Conservation (phyloP, 2,329 filamentous ascomycete genomes). For the Helotiales sp. region DNA sequence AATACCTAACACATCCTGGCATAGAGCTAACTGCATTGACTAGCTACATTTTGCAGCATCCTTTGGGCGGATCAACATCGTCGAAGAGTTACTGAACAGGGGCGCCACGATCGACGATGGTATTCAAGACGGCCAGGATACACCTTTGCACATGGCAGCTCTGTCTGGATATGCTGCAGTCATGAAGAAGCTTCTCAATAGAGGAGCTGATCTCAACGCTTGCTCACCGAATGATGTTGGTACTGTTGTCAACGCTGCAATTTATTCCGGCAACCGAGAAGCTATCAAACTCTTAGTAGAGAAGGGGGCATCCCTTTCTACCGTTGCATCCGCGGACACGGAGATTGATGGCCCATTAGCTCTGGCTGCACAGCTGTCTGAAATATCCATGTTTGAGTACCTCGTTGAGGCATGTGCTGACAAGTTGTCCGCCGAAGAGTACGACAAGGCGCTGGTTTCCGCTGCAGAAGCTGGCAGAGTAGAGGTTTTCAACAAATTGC, state of each 20-base stretch:
- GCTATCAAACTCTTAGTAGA: background rate
- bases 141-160: conserved; percentile 1
- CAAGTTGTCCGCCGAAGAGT: background rate
- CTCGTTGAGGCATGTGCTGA: background rate
- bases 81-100: background rate
- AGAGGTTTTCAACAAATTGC: background rate
- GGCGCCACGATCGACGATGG: conserved; percentile 4
- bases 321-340: background rate
- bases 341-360: background rate
- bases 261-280: background rate
- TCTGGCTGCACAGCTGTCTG: background rate
- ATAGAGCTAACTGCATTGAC: background rate
- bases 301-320: background rate
- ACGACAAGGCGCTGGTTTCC: background rate
- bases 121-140: background rate
- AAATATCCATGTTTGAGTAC: background rate
- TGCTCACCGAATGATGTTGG: background rate
- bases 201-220: background rate
- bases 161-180: background rate
- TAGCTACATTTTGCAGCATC: conserved; percentile 5
- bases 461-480: background rate
- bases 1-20: background rate
- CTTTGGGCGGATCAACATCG: conserved; percentile 3
- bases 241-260: background rate
- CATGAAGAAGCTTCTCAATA: background rate